Evolutionary conservation across 345 rosid species (phyloP).

Genomic region (Eutrema japonicum): DNA sequence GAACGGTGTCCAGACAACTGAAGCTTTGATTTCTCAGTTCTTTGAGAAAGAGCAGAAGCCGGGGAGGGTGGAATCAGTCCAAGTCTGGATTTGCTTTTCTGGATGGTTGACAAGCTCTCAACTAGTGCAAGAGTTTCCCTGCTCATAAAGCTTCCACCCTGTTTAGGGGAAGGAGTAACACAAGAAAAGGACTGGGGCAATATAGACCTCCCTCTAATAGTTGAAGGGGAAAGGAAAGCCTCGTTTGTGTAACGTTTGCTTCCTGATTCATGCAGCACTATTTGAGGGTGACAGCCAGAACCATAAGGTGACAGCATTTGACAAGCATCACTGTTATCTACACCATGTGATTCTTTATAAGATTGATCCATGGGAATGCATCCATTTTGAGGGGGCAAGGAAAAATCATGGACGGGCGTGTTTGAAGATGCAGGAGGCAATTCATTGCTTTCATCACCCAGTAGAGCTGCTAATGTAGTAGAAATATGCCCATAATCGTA

Average conservation of each 20-base stretch:
- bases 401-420: slow-evolving; percentile 41
- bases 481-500: slow-evolving; percentile 75
- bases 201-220: slow-evolving; percentile 42
- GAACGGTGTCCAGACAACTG: slow-evolving; percentile 49
- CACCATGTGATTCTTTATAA: slow-evolving; percentile 21
- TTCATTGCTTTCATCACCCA: slow-evolving; percentile 59
- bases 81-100: slow-evolving; percentile 53
- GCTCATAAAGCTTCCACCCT: slow-evolving; percentile 48
- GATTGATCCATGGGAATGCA: slow-evolving; percentile 25
- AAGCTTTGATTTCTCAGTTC: slow-evolving; percentile 56
- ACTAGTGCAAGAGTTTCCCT: slow-evolving; percentile 49
- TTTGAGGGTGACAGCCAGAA: slow-evolving; percentile 40
- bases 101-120: slow-evolving; percentile 47
- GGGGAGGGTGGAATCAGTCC: slow-evolving; percentile 51
- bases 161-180: slow-evolving; percentile 69
- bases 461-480: slow-evolving; percentile 71
- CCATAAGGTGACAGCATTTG: slow-evolving; percentile 43
- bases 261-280: slow-evolving; percentile 45
- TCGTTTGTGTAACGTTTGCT: slow-evolving; percentile 40
- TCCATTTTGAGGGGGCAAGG: slow-evolving; percentile 35
- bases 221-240: slow-evolving; percentile 49
- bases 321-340: slow-evolving; percentile 34
- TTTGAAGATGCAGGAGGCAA: slow-evolving; percentile 41
- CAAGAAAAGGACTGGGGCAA: slow-evolving; percentile 42
- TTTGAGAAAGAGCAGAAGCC: slow-evolving; percentile 52